These are phyloP conservation scores for Coemansia erecta DNA, from an alignment of 192 early-diverging fungal genomes.

Conservation along the genomic window DNA sequence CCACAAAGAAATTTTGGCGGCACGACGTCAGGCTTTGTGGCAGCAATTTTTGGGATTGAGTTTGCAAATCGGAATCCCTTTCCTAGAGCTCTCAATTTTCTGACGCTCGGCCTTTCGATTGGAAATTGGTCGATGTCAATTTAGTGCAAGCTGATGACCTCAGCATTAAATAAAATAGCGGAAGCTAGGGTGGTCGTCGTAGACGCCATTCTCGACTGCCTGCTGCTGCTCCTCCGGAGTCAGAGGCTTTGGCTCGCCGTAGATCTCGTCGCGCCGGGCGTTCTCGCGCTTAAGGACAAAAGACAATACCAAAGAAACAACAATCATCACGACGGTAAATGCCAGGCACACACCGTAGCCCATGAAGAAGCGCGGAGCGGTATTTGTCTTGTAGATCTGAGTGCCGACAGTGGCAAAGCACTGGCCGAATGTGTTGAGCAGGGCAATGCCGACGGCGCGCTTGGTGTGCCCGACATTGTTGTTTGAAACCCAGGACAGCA, in stretches of 20 bases:
- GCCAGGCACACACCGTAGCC: slow-evolving; percentile 52
- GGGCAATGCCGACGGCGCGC: slow-evolving; percentile 64
- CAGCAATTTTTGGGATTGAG: too few relatives aligned
- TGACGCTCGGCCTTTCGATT: too few relatives aligned
- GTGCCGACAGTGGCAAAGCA: slow-evolving; percentile 71
- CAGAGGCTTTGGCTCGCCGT: slow-evolving; percentile 22
- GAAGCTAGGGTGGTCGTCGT: slow-evolving; percentile 50
- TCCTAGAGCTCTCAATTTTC: too few relatives aligned
- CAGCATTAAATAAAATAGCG: slow-evolving; percentile 1
- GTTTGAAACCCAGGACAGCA: slow-evolving; percentile 66
- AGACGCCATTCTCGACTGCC: slow-evolving; percentile 31
- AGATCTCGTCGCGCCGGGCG: slow-evolving; percentile 23
- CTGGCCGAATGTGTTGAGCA: slow-evolving; percentile 68
- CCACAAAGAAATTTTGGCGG: not conserved
- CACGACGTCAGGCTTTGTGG: too few relatives aligned
- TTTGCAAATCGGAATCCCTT: too few relatives aligned
- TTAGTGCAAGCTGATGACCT: too few relatives aligned
- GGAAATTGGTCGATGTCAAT: too few relatives aligned
- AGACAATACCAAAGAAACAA: slow-evolving; percentile 54
- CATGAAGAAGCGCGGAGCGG: slow-evolving; percentile 58
- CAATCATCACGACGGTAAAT: slow-evolving; percentile 53
- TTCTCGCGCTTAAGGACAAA: slow-evolving; percentile 62
- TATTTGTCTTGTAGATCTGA: slow-evolving; percentile 67
- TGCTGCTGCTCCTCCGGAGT: slow-evolving; percentile 35
- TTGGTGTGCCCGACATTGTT: slow-evolving; percentile 72